phyloP scores from a whole-genome alignment of 148 eudicot genomes.

The Salicornia ramosissima region DNA sequence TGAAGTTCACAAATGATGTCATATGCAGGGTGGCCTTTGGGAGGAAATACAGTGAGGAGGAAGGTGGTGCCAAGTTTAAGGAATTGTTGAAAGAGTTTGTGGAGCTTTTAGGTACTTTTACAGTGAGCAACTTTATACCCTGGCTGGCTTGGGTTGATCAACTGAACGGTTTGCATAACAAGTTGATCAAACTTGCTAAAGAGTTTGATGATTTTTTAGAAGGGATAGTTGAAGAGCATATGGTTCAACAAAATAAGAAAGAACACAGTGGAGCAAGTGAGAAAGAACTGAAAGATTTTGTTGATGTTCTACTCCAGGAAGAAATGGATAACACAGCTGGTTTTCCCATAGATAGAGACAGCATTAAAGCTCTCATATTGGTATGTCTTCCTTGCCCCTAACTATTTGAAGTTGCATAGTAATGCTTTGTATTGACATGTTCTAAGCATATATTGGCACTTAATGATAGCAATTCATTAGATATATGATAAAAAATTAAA shows the following conservation, averaged over 20 bases:
- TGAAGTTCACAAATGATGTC: slow-evolving; percentile 42
- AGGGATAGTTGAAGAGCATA: slow-evolving; percentile 35
- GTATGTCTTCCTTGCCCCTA: slow-evolving; percentile 26
- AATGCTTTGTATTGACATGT: background rate
- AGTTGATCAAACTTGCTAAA: slow-evolving; percentile 38
- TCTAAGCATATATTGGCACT: background rate
- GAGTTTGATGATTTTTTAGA: slow-evolving; percentile 56
- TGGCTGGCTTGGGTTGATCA: slow-evolving; percentile 57
- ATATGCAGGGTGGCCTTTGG: slow-evolving; percentile 62
- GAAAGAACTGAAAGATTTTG: slow-evolving; percentile 41
- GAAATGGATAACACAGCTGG: slow-evolving; percentile 33
- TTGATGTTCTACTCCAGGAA: slow-evolving; percentile 48
- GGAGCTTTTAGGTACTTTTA: slow-evolving; percentile 34
- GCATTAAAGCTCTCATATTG: slow-evolving; percentile 50
- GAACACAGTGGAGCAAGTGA: background rate
- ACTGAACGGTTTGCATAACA: slow-evolving; percentile 46
- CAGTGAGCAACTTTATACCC: slow-evolving; percentile 40
- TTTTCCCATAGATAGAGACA: slow-evolving; percentile 32
- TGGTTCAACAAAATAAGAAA: background rate
- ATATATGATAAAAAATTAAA: too few relatives aligned
- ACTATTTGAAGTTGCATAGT: background rate
- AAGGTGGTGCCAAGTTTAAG: slow-evolving; percentile 32
- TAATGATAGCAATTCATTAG: background rate
- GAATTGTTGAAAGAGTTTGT: slow-evolving; percentile 31
- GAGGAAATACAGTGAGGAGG: slow-evolving; percentile 50